Evolutionary conservation across 768 basidiomycete genomes (phyloP), one percentile per base, ranked within the genome.

Genomic region (Lenzites betulinus): DNA sequence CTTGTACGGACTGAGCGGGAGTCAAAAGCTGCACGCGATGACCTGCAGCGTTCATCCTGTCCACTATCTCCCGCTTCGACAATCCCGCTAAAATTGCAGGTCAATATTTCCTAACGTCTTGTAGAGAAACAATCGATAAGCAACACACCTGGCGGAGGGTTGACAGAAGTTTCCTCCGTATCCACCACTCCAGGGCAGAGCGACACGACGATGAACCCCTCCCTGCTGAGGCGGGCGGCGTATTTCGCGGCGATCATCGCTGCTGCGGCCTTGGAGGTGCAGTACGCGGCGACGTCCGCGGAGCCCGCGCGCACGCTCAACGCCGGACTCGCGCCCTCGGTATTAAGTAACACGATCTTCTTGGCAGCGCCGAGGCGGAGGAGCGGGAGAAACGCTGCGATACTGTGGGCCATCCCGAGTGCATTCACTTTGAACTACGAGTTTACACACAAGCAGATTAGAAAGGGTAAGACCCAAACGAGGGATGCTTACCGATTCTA

Each of bases 181-280:
- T 59, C 58, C 2, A 59, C 58, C 6, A 52, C 1, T 20, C 58
- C 58, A 2, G 58, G 58, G n/a, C 30, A n/a, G 7, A 59, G 13
- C 22, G 50, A 28, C 20, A 53, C 43, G 22, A 59, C 51, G 42
- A 46, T 35, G 44, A 59, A 59, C 7, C 51, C 51, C 28, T 77
- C 73, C 0, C 59, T 23, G 58, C 70, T 70, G 64, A 59, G 69
- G 44, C 67, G 42, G 7, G 59, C 63, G 2, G 77, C 75, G 54
- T 76, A 78, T 58, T 78, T 77, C 11, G 70, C 71, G 18, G 72
- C 64, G 20, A 69, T 72, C 69, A 78, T 70, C 51, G 77, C 73
- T 9, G 72, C 38, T 3, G 74, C 78, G 7, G 73, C 71, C 65
- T 79, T 78, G 41, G 76, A 69, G 20, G 73, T 68, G 20, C 65